Evolutionary conservation across 2,329 filamentous ascomycete genomes (phyloP), one percentile per base, ranked within the genome.

Genomic region (Arthrobotrys conoides): DNA sequence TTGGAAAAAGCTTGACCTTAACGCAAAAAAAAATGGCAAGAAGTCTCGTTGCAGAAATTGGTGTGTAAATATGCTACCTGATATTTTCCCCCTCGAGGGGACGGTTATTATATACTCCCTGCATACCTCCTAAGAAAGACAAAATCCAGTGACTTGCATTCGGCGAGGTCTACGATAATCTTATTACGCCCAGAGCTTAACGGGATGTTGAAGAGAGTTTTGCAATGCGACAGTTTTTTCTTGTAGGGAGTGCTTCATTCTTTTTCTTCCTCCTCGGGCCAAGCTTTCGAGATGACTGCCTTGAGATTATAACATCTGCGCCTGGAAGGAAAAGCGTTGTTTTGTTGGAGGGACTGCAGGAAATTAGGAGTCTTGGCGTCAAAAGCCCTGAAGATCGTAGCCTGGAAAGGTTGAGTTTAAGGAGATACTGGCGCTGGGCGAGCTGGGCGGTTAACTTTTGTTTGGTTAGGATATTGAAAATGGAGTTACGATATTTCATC

Each of bases 271-370:
- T 46, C 44, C 18, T 30, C 18, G 36, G 20, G 64, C 48, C 48
- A 55, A 41, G 64, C 33, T 44, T 38, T 41, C 33, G 36, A 20
- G 30, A 20, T 69, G 67, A 63, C 66, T 70, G 66, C 66, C 66
- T 27, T 6, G 46, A 30, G n/a, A 24, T 16, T 24, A 51, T 24
- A 20, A 2, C 44, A 46, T 20, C 18, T 51, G 27, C 65, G 57
- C 68, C 67, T 65, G 46, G 68, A 57, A 64, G 44, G 67, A 64
- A 41, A 71, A 69, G 67, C 24, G 48, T 33, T 71, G 68, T 71
- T 71, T 27, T 20, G 33, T 24, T 51, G 49, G 46, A 61, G 18
- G 22, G 22, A n/a, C 33, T 8, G 41, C 61, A 41, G 61, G 61
- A 65, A 63, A 63, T 51, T 55, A 51, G 49, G 20, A 41, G 10